Evolutionary conservation across 192 early-diverging fungal species (phyloP).

Genomic region (Backusella mclennaniae): DNA sequence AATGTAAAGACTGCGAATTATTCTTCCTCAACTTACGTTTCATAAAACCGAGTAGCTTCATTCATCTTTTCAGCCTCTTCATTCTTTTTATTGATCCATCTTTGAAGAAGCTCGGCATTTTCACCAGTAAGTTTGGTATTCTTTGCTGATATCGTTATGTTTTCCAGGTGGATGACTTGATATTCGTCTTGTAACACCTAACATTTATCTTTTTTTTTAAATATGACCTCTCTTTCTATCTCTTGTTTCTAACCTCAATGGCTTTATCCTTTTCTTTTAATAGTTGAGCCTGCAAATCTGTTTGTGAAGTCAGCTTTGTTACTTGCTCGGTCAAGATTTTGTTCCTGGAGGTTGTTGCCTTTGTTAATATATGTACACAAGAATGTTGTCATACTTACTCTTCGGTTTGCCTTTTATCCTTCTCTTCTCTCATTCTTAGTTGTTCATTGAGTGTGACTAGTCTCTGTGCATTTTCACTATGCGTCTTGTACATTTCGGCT

Average conservation of each 20-base stretch:
- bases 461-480: conserved; percentile 89
- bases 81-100: conserved; percentile 92
- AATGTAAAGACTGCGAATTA: too few species aligned
- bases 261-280: conserved; percentile 89
- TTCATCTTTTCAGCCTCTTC: conserved; percentile 92
- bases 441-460: conserved; percentile 84
- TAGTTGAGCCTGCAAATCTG: conserved; percentile 41
- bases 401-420: conserved; percentile 51
- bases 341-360: conserved; percentile 25
- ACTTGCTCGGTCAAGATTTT: conserved; percentile 35
- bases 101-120: conserved; percentile 82
- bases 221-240: not conserved
- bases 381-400: conserved; percentile 52
- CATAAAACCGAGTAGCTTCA: conserved; percentile 86
- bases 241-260: conserved; percentile 62
- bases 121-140: conserved; percentile 72
- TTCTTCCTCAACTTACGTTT: conserved; percentile 49
- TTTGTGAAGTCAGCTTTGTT: conserved; percentile 26
- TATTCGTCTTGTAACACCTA: conserved; percentile 92
- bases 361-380: too few species aligned
- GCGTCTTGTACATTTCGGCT: conserved; percentile 84
- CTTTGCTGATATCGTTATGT: conserved; percentile 71
- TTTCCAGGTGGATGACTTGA: conserved; percentile 85
- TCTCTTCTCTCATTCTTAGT: conserved; percentile 58
- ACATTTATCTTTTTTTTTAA: not conserved